A percentile compares a stretch with the other conserved stretches of the same genome.
phyloP scores from a whole-genome alignment of 2,329 filamentous ascomycete species.

The Celoporthe dispersa region DNA sequence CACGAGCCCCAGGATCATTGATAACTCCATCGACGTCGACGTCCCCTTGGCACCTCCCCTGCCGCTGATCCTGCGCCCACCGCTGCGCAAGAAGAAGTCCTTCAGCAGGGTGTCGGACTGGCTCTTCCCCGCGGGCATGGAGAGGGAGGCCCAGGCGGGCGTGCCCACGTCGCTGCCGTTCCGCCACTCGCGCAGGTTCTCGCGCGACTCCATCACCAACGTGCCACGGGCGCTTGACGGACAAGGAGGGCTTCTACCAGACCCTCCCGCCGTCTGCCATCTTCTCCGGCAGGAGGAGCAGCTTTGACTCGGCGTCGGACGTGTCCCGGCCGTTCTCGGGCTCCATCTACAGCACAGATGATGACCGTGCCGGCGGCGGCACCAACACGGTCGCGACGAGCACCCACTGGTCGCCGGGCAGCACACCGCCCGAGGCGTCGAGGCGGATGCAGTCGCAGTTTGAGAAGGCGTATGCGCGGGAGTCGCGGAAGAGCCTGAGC shows the following conservation, averaged over 20 bases:
- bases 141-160: slow-evolving; percentile 24
- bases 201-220: slow-evolving; percentile 59
- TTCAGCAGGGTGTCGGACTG: slow-evolving; percentile 66
- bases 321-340: slow-evolving; percentile 39
- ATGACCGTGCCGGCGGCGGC: slow-evolving; percentile 34
- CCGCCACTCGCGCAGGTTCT: slow-evolving; percentile 45
- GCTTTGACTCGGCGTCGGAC: slow-evolving; percentile 49
- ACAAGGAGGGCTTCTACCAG: slow-evolving; percentile 62
- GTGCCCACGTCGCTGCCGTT: slow-evolving; percentile 33
- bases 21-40: slow-evolving; percentile 38
- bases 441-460: slow-evolving; percentile 42
- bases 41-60: slow-evolving; percentile 58
- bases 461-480: slow-evolving; percentile 41
- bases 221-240: slow-evolving; percentile 57
- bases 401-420: slow-evolving; percentile 51
- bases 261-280: slow-evolving; percentile 47
- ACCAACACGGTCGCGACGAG: slow-evolving; percentile 36
- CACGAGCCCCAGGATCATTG: slow-evolving; percentile 19
- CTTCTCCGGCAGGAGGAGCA: slow-evolving; percentile 40
- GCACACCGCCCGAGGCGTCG: slow-evolving; percentile 41
- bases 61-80: slow-evolving; percentile 62
- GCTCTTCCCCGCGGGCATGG: slow-evolving; percentile 52
- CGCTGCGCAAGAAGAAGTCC: slow-evolving; percentile 68
- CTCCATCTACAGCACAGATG: slow-evolving; percentile 55
- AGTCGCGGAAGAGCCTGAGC: slow-evolving; percentile 21